These are phyloP conservation scores for Talaromyces thailandensis DNA, from an alignment of 495 filamentous ascomycete genomes.

Conservation along the genomic window DNA sequence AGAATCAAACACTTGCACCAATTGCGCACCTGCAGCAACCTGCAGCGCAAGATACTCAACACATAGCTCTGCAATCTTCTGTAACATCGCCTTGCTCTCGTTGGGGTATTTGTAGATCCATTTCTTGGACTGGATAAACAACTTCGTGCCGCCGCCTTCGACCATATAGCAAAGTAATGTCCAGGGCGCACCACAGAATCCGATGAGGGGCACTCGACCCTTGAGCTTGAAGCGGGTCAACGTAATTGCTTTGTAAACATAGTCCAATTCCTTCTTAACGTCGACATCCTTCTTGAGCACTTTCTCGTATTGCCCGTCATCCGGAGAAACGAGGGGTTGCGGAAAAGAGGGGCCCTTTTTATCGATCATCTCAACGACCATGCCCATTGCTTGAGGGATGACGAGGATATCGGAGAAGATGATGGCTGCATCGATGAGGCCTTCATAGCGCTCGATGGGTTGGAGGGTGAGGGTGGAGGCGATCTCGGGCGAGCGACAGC, in stretches of 20 bases:
- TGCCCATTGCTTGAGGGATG: conserved; percentile 94
- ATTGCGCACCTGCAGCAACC: conserved; percentile 81
- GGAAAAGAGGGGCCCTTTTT: conserved; percentile 95
- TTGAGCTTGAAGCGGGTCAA: conserved; percentile 80
- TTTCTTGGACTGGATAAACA: conserved; percentile 84
- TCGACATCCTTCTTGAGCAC: conserved; percentile 72
- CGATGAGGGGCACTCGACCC: conserved; percentile 84
- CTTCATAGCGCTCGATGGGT: conserved; percentile 82
- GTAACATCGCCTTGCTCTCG: conserved; percentile 68
- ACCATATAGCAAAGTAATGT: conserved; percentile 98
- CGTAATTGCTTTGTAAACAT: conserved; percentile 92
- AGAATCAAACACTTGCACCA: conserved; percentile 97
- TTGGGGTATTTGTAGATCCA: conserved; percentile 90
- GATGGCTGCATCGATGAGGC: conserved; percentile 91
- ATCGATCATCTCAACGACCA: conserved; percentile 94
- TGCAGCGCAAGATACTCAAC: conserved; percentile 90
- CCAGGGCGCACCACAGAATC: conserved; percentile 98
- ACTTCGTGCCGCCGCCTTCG: conserved; percentile 88
- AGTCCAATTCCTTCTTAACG: conserved; percentile 73
- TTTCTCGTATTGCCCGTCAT: conserved; percentile 70
- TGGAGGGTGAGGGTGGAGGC: conserved; percentile 87
- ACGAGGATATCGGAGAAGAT: conserved; percentile 99
- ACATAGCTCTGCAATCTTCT: conserved; percentile 87
- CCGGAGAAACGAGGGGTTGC: conserved; percentile 64
- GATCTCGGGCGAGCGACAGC: conserved; percentile 87